Base-by-base conservation (phyloP, 805 yeast genomes). In the Spathaspora boniae region DNA sequence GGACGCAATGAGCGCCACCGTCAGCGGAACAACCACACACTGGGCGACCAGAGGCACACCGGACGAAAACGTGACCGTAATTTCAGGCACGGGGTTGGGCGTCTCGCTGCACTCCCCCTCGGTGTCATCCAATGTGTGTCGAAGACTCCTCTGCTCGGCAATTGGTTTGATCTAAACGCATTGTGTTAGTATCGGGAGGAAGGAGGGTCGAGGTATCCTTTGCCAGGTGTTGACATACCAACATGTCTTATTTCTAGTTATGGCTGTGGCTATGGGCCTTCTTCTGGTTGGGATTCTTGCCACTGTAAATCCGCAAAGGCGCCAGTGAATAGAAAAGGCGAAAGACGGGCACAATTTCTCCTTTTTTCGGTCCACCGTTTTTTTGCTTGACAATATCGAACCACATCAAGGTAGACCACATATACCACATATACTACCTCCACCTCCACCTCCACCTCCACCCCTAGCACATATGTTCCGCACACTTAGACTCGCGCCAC, bases 111-210 rank as follows among this genome's bases (percentile, higher is more conserved):
- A 58, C 23, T 52, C 57, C 7, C 61, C 70, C 30, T n/a, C n/a
- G n/a, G n/a, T n/a, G n/a, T 72, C 76, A 30, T 70, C 74, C 18
- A 77, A 48, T 6, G 66, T 43, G 50, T 78, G 80, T 41, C 82
- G 70, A 14, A 76, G 72, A n/a, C 69, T 57, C 22, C 68, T 70
- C 30, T 55, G 47, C 26, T 71, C 78, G 17, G 62, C 58, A 70
- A 74, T 64, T 26, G 76, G 79, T 60, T 72, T 70, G 33, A 74
- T 58, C 74, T 69, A 37, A 18, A 26, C 16, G 26, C 9, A 12
- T 20, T 19, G 23, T 23, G 33, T 24, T 27, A 7, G 19, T n/a
- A n/a, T n/a, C 30, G 20, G 12, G 25, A 26, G 15, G 17, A 33
- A 24, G 27, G 27, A 31, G 16, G 16, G 16, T 16, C 27, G 11